phyloP scores from a whole-genome alignment of 352 stramenopile species.

The Elongisporangium undulatum region DNA sequence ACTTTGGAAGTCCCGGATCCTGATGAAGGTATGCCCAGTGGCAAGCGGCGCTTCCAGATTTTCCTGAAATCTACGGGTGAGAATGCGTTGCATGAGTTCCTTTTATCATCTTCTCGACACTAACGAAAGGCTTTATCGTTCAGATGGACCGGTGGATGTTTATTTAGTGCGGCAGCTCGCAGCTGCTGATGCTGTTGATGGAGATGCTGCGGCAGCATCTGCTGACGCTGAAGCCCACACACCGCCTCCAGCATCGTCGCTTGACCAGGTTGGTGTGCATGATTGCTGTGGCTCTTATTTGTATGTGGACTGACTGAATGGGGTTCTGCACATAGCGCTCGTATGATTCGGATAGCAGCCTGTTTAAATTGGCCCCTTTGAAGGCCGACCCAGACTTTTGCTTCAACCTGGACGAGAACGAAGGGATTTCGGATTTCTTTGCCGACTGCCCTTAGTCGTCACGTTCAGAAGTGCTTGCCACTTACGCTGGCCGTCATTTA shows the following conservation, averaged over 20 bases:
- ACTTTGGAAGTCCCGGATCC: slow-evolving; percentile 94
- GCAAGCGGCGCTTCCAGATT: slow-evolving; percentile 91
- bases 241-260: slow-evolving; percentile 24
- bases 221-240: slow-evolving; percentile 14
- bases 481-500: slow-evolving; percentile 12
- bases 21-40: slow-evolving; percentile 90
- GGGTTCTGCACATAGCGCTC: slow-evolving; percentile 37
- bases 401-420: slow-evolving; percentile 85
- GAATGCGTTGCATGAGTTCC: neutral
- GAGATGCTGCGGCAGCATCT: slow-evolving; percentile 10
- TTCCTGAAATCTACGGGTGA: slow-evolving; percentile 89
- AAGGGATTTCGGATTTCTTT: slow-evolving; percentile 88
- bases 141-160: slow-evolving; percentile 87
- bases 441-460: slow-evolving; percentile 55
- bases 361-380: slow-evolving; percentile 84
- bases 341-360: slow-evolving; percentile 74
- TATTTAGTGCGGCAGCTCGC: slow-evolving; percentile 79
- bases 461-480: slow-evolving; percentile 1
- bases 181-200: slow-evolving; percentile 39
- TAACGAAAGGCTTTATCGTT: neutral
- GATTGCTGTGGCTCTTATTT: neutral
- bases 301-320: neutral
- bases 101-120: neutral
- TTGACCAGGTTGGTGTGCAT: slow-evolving; percentile 45
- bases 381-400: slow-evolving; percentile 88